These are phyloP conservation scores for Cyclocybe aegerita DNA, from an alignment of 768 basidiomycete genomes.

Conservation along the genomic window DNA sequence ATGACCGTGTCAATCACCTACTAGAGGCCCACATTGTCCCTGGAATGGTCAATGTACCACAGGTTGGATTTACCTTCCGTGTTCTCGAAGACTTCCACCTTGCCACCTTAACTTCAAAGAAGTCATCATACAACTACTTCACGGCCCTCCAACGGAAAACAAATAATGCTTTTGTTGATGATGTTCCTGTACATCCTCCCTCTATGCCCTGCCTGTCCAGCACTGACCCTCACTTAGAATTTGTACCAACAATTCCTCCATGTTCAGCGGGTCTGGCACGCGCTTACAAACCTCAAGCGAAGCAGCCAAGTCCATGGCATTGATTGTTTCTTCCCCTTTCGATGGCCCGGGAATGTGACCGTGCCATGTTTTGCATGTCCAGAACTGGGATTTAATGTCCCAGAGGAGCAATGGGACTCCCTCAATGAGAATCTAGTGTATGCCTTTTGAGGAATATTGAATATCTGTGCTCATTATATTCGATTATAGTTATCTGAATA, in stretches of 20 bases:
- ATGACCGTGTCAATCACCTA: background rate
- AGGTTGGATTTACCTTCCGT: slow-evolving; percentile 5
- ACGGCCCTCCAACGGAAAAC: slow-evolving; percentile 1
- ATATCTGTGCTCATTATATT: background rate
- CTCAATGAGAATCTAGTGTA: background rate
- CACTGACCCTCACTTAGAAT: slow-evolving; percentile 2
- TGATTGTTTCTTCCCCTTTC: slow-evolving; percentile 8
- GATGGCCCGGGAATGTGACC: slow-evolving; percentile 3
- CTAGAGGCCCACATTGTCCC: slow-evolving; percentile 4
- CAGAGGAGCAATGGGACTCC: background rate
- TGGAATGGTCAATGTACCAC: slow-evolving; percentile 1
- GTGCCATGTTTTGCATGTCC: slow-evolving; percentile 11
- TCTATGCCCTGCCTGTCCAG: background rate
- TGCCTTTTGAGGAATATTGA: background rate
- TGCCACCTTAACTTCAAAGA: slow-evolving; percentile 5
- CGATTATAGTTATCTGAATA: slow-evolving; percentile 13
- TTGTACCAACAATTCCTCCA: slow-evolving; percentile 7
- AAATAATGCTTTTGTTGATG: background rate
- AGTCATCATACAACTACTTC: slow-evolving; percentile 2
- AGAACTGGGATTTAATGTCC: slow-evolving; percentile 11
- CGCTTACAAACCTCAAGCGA: slow-evolving; percentile 5
- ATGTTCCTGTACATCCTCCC: background rate
- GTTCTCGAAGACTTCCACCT: slow-evolving; percentile 5
- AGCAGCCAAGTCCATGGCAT: slow-evolving; percentile 14
- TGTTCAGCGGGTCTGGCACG: slow-evolving; percentile 9